A percentile compares a stretch with the other conserved stretches of the same genome.
phyloP scores from a whole-genome alignment of 2,329 filamentous ascomycete genomes.

The Alternaria sp. region DNA sequence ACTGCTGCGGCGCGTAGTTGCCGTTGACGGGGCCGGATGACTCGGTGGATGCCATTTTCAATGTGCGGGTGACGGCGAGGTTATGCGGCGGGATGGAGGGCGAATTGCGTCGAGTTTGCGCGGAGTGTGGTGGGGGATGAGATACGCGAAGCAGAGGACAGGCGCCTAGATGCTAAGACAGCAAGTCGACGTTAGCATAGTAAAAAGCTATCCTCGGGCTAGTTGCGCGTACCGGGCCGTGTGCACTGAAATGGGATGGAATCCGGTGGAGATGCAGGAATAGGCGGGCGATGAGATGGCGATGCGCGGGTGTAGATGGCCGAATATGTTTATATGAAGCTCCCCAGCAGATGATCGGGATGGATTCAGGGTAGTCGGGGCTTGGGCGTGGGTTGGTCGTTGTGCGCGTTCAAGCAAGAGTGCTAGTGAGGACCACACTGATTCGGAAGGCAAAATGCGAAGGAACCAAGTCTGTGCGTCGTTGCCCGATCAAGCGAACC shows the following conservation, averaged over 20 bases:
- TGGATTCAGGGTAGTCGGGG: slow-evolving; percentile 9
- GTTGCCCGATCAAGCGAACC: slow-evolving; percentile 18
- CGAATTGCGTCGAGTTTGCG: slow-evolving; percentile 6
- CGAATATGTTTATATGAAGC: slow-evolving; percentile 14
- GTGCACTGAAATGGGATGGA: slow-evolving; percentile 17
- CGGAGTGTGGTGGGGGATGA: slow-evolving; percentile 6
- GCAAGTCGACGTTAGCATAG: slow-evolving; percentile 2
- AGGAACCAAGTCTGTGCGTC: slow-evolving; percentile 18
- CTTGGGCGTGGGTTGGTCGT: slow-evolving; percentile 5
- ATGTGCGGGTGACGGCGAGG: slow-evolving; percentile 14
- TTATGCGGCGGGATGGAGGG: slow-evolving; percentile 10
- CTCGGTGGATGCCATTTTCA: slow-evolving; percentile 45
- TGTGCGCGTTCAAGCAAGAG: slow-evolving; percentile 17
- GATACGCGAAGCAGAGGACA: slow-evolving; percentile 8
- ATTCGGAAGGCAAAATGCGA: slow-evolving; percentile 20
- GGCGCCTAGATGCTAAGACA: slow-evolving; percentile 7
- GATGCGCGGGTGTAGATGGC: slow-evolving; percentile 18
- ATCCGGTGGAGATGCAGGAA: slow-evolving; percentile 6
- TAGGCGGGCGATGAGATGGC: slow-evolving; percentile 10
- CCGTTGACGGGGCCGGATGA: slow-evolving; percentile 54
- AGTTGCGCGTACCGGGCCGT: slow-evolving; percentile 21
- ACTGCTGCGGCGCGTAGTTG: slow-evolving; percentile 53
- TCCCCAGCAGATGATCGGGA: slow-evolving; percentile 19
- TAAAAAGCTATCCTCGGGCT: background rate
- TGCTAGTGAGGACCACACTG: slow-evolving; percentile 19